phyloP scores from a whole-genome alignment of 1,139 yeast genomes.

The Kodamaea sp. region DNA sequence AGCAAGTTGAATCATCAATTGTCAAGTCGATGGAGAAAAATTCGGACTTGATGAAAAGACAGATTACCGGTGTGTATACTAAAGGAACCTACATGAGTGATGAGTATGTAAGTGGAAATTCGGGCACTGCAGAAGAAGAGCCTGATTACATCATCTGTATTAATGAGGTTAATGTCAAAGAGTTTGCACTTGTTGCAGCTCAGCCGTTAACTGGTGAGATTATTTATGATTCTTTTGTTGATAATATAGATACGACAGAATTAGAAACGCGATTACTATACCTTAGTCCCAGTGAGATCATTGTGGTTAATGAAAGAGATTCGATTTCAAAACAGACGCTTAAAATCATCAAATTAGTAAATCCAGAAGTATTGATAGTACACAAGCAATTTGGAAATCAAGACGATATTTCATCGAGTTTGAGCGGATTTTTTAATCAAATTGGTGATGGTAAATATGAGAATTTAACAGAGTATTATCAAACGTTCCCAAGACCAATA shows the following conservation, averaged over 20 bases:
- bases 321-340: constrained; percentile 29
- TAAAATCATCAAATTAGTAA: constrained; percentile 17
- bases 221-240: constrained; percentile 63
- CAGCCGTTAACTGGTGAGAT: constrained; percentile 80
- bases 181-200: constrained; percentile 56
- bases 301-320: constrained; percentile 41
- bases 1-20: constrained; percentile 80
- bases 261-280: constrained; percentile 72
- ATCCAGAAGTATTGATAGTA: constrained; percentile 13
- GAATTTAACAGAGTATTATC: constrained; percentile 9
- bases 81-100: constrained; percentile 80
- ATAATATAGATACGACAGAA: constrained; percentile 50
- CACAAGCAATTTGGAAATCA: constrained; percentile 7
- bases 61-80: constrained; percentile 71
- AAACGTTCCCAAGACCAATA: constrained; percentile 15
- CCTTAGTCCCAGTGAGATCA: constrained; percentile 68
- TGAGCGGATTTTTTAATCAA: constrained; percentile 16
- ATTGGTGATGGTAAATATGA: constrained; percentile 11
- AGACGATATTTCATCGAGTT: constrained; percentile 11
- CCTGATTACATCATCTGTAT: constrained; percentile 33
- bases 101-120: constrained; percentile 25
- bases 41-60: constrained; percentile 59
- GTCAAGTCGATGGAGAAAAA: constrained; percentile 49
- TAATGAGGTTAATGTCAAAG: constrained; percentile 15
- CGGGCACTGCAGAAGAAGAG: constrained; percentile 16